phyloP scores from a whole-genome alignment of 78 protist genomes.

The Cavenderia fasciculata region DNA sequence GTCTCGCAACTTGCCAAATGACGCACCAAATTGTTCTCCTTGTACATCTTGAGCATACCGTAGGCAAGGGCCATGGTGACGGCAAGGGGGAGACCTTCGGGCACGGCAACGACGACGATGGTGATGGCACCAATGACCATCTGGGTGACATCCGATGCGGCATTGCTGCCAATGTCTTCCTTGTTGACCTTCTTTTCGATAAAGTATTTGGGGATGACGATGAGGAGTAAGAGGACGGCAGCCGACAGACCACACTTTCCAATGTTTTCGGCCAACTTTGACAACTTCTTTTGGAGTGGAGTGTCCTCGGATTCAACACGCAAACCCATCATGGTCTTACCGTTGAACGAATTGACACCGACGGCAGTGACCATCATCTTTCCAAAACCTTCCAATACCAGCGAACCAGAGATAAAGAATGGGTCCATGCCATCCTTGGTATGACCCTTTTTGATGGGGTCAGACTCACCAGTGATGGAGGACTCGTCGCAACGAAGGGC shows the following conservation, averaged over 20 bases:
- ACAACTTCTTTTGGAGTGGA: slow-evolving; percentile 93
- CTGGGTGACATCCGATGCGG: slow-evolving; percentile 48
- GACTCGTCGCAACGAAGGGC: slow-evolving; percentile 79
- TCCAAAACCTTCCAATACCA: slow-evolving; percentile 85
- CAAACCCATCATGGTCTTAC: slow-evolving; percentile 80
- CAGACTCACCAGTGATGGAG: slow-evolving; percentile 82
- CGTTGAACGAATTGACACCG: slow-evolving; percentile 82
- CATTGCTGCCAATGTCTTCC: background rate
- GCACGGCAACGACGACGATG: slow-evolving; percentile 98
- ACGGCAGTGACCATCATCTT: slow-evolving; percentile 78
- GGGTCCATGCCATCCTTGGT: slow-evolving; percentile 19
- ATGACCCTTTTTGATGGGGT: slow-evolving; percentile 75
- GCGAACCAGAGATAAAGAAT: slow-evolving; percentile 39
- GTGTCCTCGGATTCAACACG: slow-evolving; percentile 85
- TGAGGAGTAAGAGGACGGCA: slow-evolving; percentile 73
- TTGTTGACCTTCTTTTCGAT: slow-evolving; percentile 30
- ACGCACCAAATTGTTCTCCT: slow-evolving; percentile 91
- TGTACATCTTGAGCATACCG: slow-evolving; percentile 90
- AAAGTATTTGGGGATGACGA: slow-evolving; percentile 40
- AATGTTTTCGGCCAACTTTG: slow-evolving; percentile 81
- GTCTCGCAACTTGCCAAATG: slow-evolving; percentile 94
- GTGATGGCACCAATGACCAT: slow-evolving; percentile 92
- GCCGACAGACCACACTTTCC: slow-evolving; percentile 85
- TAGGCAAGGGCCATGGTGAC: slow-evolving; percentile 94
- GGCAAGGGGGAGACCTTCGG: slow-evolving; percentile 96